Conservation (phyloP, 2,329 filamentous ascomycete species). For the Elsinoe arachidis region DNA sequence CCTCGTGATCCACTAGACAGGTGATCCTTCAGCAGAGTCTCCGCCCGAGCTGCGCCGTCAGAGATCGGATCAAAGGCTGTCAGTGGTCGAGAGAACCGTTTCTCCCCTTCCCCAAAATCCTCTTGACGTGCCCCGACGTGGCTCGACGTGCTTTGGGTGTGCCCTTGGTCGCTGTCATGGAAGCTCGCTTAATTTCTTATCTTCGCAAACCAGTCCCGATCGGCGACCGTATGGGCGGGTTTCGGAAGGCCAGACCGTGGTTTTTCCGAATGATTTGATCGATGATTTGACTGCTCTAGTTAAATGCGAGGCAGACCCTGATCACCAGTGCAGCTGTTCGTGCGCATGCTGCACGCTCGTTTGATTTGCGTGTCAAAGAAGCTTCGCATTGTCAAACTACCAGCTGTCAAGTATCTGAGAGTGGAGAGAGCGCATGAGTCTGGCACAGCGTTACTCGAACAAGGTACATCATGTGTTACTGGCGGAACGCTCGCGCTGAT, state of each 20-base stretch:
- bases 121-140: neutral
- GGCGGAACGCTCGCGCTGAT: no score
- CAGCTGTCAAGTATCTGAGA: no score
- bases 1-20: neutral
- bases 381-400: neutral
- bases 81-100: neutral
- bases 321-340: neutral
- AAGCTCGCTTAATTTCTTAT: neutral
- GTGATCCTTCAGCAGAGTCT: neutral
- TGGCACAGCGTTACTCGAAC: no score
- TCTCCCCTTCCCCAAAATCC: neutral
- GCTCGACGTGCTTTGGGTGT: neutral
- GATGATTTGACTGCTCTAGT: no score
- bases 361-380: neutral
- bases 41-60: neutral
- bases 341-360: neutral
- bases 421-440: no score
- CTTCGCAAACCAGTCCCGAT: neutral
- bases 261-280: neutral
- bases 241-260: neutral
- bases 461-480: no score
- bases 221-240: neutral
- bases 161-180: neutral
- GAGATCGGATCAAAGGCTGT: neutral
- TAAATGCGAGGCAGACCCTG: neutral